These are phyloP conservation scores for Naganishia onofrii DNA, from an alignment of 768 basidiomycete genomes.

Conservation along the genomic window DNA sequence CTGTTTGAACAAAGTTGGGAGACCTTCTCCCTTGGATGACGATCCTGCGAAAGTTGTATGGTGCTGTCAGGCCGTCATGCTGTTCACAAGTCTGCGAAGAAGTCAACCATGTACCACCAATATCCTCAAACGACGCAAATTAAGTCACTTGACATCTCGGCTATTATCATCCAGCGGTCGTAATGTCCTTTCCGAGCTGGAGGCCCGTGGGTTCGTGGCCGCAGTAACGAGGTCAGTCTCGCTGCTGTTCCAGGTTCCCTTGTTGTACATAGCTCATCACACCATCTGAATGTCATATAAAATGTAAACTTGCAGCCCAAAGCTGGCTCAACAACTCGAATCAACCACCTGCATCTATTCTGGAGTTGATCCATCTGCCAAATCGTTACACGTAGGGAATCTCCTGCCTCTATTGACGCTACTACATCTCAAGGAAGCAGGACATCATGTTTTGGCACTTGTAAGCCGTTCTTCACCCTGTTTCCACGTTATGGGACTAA, in stretches of 20 bases:
- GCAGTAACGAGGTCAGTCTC: conserved; percentile 47
- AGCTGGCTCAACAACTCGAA: conserved; percentile 37
- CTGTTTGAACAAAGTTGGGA: background rate
- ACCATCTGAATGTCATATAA: background rate
- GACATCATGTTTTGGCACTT: conserved; percentile 76
- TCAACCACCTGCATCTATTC: conserved; percentile 63
- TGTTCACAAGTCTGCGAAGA: background rate
- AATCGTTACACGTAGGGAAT: conserved; percentile 87
- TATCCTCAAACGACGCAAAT: background rate
- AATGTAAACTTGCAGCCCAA: conserved; percentile 1
- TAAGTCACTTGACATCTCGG: background rate
- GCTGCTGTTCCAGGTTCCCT: too few relatives aligned
- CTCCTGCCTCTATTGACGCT: conserved; percentile 81
- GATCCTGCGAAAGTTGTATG: background rate
- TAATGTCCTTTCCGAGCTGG: conserved; percentile 41
- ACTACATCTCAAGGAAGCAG: conserved; percentile 81
- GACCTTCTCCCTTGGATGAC: background rate
- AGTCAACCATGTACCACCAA: background rate
- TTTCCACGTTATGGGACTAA: background rate
- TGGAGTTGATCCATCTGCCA: conserved; percentile 90
- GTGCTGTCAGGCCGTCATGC: background rate
- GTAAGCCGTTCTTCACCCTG: conserved; percentile 57
- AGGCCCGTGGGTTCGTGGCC: conserved; percentile 46
- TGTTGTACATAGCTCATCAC: background rate
- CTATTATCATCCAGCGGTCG: background rate